Conservation (phyloP, 345 rosid genomes). For the Jatropha curcas region DNA sequence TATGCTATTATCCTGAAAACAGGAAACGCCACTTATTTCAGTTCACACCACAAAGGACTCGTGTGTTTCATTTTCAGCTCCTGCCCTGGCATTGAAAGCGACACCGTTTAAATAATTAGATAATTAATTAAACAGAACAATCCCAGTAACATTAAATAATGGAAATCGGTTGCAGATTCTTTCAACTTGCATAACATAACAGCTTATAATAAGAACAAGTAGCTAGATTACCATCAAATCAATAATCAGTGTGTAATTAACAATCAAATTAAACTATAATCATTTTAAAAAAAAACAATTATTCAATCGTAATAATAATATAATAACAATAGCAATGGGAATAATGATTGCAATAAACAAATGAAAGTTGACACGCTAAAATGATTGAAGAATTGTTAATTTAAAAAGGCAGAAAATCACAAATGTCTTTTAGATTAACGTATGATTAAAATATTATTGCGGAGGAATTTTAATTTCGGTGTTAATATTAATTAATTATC, state of each 20-base stretch:
- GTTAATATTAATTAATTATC: too few species aligned
- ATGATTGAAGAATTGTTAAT: background rate
- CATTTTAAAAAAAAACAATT: too few species aligned
- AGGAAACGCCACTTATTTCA: slow-evolving; percentile 5
- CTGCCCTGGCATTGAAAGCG: slow-evolving; percentile 9
- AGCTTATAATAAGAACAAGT: slow-evolving; percentile 15
- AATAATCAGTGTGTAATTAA: background rate
- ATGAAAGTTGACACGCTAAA: background rate
- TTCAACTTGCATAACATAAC: background rate
- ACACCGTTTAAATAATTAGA: background rate
- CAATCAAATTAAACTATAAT: background rate
- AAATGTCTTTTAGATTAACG: background rate
- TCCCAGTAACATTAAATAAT: background rate
- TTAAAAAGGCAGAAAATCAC: background rate
- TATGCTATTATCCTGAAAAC: background rate
- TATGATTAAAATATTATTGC: background rate
- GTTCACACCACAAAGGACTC: background rate
- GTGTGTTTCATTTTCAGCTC: background rate
- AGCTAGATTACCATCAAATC: background rate
- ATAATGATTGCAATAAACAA: background rate
- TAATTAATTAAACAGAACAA: background rate
- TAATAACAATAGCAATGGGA: too few species aligned
- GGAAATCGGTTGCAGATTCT: slow-evolving; percentile 17
- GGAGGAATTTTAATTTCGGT: background rate
- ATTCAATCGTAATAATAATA: too few species aligned